phyloP scores from a whole-genome alignment of 2,329 filamentous ascomycete genomes.

The Bisporella sp. region DNA sequence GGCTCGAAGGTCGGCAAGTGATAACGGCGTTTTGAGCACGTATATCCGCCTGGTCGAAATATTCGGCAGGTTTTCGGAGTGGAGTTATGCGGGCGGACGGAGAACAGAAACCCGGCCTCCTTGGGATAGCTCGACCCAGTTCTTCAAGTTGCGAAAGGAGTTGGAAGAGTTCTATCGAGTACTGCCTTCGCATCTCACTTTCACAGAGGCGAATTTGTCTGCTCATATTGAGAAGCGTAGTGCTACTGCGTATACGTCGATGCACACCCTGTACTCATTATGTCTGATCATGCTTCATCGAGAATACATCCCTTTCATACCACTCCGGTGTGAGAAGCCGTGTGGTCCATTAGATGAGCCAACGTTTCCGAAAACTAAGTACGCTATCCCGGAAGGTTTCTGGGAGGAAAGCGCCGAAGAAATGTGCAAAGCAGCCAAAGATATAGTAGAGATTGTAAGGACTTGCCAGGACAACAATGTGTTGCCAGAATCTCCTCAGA shows the following conservation, averaged over 20 bases:
- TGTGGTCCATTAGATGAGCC: constrained; percentile 53
- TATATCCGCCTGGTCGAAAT: constrained; percentile 52
- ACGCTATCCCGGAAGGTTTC: constrained; percentile 43
- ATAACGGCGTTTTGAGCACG: constrained; percentile 34
- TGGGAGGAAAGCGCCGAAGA: constrained; percentile 57
- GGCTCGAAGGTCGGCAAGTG: constrained; percentile 35
- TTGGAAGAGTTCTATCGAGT: constrained; percentile 45
- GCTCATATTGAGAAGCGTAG: constrained; percentile 58
- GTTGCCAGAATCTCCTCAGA: constrained; percentile 58
- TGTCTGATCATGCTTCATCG: constrained; percentile 63
- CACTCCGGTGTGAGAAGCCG: constrained; percentile 43
- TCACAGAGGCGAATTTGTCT: constrained; percentile 55
- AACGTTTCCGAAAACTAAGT: constrained; percentile 40
- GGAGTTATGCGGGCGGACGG: constrained; percentile 45
- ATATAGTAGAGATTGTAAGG: constrained; percentile 58
- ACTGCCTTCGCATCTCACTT: constrained; percentile 46
- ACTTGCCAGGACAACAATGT: constrained; percentile 53
- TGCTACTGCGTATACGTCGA: constrained; percentile 56
- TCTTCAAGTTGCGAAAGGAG: constrained; percentile 43
- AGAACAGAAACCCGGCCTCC: constrained; percentile 45
- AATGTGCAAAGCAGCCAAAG: constrained; percentile 54
- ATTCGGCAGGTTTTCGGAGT: constrained; percentile 51
- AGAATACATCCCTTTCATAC: constrained; percentile 61
- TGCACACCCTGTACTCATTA: constrained; percentile 60
- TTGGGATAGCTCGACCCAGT: constrained; percentile 50